Evolutionary conservation across 2,329 filamentous ascomycete species (phyloP), one percentile per base, ranked within the genome.

Genomic region (Exserohilum turcica): DNA sequence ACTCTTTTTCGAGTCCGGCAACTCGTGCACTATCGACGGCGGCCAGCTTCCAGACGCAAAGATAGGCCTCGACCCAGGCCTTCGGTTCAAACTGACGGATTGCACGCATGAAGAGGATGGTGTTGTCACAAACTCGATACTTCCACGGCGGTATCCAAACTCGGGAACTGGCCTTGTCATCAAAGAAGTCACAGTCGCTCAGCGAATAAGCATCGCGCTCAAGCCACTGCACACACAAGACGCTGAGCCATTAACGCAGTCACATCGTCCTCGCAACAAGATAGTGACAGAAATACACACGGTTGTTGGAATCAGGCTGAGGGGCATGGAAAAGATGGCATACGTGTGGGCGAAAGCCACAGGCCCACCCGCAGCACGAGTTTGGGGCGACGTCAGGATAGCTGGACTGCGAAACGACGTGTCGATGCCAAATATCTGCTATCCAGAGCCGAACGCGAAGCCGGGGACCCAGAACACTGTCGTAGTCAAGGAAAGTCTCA

Each of bases 1-100:
- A 46, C 51, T 71, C 15, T 71, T 68, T 51, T 70, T 70, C 44
- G 63, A 62, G 33, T 72, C 68, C 13, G 66, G 67, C 3, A 56
- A 55, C 7, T 68, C 67, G 0, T 68, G 62, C 48, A 66, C 59
- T 2, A 66, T 72, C 27, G 61, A 67, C 13, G 57, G 59, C 8
- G 46, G 54, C 8, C 42, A 42, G 9, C 56, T 62, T 12, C 47
- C 60, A 10, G 53, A 49, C 27, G 61, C 62, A 3, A 29, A 28
- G 6, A 24, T 71, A 27, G 64, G 62, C 29, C 48, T 71, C n/a
- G 69, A 72, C 39, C 53, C 58, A 2, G 37, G 43, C 9, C 65
- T 72, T 9, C 64, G 61, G 3, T 68, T 62, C 46, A 67, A 66
- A 29, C 40, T 72, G 15, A 71, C 68, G 2, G 65, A 72, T 21